These are phyloP conservation scores for Podospora comata DNA, from an alignment of 495 filamentous ascomycete genomes.

Conservation along the genomic window DNA sequence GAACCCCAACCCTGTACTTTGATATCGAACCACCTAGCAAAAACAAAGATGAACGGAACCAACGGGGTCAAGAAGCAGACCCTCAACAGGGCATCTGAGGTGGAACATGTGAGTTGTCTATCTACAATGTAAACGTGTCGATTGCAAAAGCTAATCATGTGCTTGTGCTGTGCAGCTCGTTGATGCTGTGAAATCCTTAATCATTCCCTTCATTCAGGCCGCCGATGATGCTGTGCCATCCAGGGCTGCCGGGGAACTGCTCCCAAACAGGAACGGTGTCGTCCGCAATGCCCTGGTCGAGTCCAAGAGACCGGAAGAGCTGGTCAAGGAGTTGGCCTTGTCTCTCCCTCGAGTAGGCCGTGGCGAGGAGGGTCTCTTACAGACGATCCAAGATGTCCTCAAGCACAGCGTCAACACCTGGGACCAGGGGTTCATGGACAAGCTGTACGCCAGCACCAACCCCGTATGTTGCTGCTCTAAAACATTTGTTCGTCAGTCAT, in stretches of 20 bases:
- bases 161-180: constrained; percentile 55
- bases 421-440: constrained; percentile 93
- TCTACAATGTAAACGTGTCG: background rate
- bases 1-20: constrained; percentile 15
- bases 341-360: constrained; percentile 60
- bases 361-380: constrained; percentile 69
- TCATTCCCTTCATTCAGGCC: constrained; percentile 73
- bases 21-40: background rate
- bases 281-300: constrained; percentile 64
- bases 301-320: constrained; percentile 64
- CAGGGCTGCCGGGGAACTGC: constrained; percentile 51
- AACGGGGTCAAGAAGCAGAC: constrained; percentile 16
- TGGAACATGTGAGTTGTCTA: constrained; percentile 46
- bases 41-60: constrained; percentile 23
- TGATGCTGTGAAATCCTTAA: constrained; percentile 64
- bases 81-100: constrained; percentile 34
- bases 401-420: constrained; percentile 91
- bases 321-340: constrained; percentile 62
- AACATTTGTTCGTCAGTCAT: background rate
- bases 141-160: background rate
- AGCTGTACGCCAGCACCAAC: constrained; percentile 83
- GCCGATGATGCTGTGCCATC: constrained; percentile 63
- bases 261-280: constrained; percentile 42
- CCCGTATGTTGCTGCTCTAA: constrained; percentile 48
- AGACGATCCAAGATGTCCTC: constrained; percentile 63